Conservation (phyloP, 116 monocot genomes). For the Cymodocea nodosa region DNA sequence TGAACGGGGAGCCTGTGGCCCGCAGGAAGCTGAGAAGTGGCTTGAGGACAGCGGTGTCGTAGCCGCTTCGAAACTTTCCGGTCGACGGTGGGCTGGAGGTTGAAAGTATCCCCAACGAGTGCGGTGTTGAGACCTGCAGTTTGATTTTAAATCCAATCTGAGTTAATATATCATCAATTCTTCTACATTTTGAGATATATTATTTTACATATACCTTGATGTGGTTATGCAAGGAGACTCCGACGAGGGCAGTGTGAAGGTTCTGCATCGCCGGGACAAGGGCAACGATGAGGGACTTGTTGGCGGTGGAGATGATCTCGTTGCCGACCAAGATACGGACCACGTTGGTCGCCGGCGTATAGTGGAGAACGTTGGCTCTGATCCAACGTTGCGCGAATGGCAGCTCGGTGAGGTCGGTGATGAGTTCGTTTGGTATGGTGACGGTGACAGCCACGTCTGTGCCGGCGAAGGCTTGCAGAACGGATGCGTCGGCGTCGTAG, state of each 20-base stretch:
- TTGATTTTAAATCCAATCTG: too few relatives aligned
- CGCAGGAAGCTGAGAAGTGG: slow-evolving; percentile 41
- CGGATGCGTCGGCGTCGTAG: slow-evolving; percentile 30
- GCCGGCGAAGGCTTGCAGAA: slow-evolving; percentile 30
- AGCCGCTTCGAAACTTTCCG: slow-evolving; percentile 23
- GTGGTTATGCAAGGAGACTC: slow-evolving; percentile 6
- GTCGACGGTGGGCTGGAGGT: slow-evolving; percentile 34
- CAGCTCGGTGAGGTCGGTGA: slow-evolving; percentile 25
- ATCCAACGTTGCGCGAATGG: slow-evolving; percentile 32
- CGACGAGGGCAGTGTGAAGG: slow-evolving; percentile 30
- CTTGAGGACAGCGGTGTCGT: slow-evolving; percentile 17
- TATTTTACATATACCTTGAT: slow-evolving; percentile 23
- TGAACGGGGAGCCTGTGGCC: slow-evolving; percentile 28
- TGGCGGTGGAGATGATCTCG: slow-evolving; percentile 26
- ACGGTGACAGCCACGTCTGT: slow-evolving; percentile 23
- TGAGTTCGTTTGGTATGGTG: slow-evolving; percentile 24
- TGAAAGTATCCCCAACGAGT: slow-evolving; percentile 39
- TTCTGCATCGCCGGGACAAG: slow-evolving; percentile 51
- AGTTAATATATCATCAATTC: too few relatives aligned
- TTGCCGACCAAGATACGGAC: slow-evolving; percentile 45
- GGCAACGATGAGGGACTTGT: slow-evolving; percentile 15
- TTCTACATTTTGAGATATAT: too few relatives aligned
- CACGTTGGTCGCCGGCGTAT: slow-evolving; percentile 26
- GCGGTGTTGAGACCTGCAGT: slow-evolving; percentile 31
- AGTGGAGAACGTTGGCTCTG: slow-evolving; percentile 19